Conservation (phyloP, 2,329 filamentous ascomycete species). For the Emmonsiellopsis sp. region DNA sequence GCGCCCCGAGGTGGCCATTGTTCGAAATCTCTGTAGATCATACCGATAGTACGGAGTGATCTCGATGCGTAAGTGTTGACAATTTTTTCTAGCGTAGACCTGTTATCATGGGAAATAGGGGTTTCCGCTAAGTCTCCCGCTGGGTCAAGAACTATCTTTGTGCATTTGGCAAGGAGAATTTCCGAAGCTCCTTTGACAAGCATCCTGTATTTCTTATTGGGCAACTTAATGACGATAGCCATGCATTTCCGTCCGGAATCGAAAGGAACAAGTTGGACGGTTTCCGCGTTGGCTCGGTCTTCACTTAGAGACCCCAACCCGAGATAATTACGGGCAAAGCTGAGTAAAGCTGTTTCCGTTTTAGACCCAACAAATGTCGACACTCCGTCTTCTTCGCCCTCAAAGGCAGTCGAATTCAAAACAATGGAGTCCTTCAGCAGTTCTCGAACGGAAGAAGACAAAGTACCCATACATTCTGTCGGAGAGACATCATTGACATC, state of each 20-base stretch:
- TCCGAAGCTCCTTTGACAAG: conserved; percentile 42
- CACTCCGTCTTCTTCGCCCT: conserved; percentile 52
- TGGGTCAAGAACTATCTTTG: conserved; percentile 21
- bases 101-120: conserved; percentile 20
- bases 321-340: conserved; percentile 56
- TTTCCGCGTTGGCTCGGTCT: conserved; percentile 50
- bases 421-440: conserved; percentile 55
- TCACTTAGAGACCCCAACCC: conserved; percentile 56
- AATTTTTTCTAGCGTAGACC: conserved; percentile 18
- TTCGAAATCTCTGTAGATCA: conserved; percentile 64
- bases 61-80: conserved; percentile 37
- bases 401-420: conserved; percentile 61
- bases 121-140: conserved; percentile 15
- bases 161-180: conserved; percentile 32
- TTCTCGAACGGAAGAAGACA: conserved; percentile 44
- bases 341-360: conserved; percentile 66
- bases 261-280: conserved; percentile 64
- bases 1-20: conserved; percentile 54
- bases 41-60: conserved; percentile 67
- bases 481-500: conserved; percentile 40
- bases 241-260: conserved; percentile 65
- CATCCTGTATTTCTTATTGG: conserved; percentile 32
- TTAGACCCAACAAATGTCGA: conserved; percentile 62
- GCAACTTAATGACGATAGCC: conserved; percentile 36
- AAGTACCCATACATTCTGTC: conserved; percentile 44